These are phyloP conservation scores for Lepidium didymum DNA, from an alignment of 345 rosid species.

Conservation along the genomic window DNA sequence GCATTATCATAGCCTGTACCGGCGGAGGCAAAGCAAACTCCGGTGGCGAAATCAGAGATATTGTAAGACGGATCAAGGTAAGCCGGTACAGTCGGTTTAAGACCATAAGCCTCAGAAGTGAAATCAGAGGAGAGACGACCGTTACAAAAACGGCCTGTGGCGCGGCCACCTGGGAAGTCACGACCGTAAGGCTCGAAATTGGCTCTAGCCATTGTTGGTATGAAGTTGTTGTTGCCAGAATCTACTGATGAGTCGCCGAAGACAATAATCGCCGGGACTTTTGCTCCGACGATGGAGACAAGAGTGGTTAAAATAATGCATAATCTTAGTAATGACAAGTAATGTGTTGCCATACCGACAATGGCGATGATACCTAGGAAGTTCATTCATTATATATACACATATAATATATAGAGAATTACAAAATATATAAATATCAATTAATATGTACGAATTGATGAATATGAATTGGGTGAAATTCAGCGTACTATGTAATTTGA, in stretches of 20 bases:
- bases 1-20: conserved; percentile 55
- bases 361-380: conserved; percentile 17
- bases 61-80: conserved; percentile 47
- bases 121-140: conserved; percentile 56
- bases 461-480: background rate
- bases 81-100: conserved; percentile 48
- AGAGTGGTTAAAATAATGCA: conserved; percentile 11
- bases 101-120: conserved; percentile 46
- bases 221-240: conserved; percentile 54
- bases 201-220: conserved; percentile 44
- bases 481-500: conserved; percentile 12
- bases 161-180: conserved; percentile 38
- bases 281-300: conserved; percentile 23
- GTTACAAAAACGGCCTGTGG: conserved; percentile 59
- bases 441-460: background rate
- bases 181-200: conserved; percentile 61
- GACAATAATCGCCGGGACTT: conserved; percentile 51
- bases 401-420: background rate
- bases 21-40: conserved; percentile 62
- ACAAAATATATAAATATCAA: background rate
- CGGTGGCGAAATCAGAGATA: conserved; percentile 52
- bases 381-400: conserved; percentile 16
- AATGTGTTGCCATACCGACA: conserved; percentile 19
- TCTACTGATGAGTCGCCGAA: conserved; percentile 67
- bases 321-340: background rate